Conservation (phyloP, 2,329 filamentous ascomycete species). For the Pseudogymnoascus sp. region DNA sequence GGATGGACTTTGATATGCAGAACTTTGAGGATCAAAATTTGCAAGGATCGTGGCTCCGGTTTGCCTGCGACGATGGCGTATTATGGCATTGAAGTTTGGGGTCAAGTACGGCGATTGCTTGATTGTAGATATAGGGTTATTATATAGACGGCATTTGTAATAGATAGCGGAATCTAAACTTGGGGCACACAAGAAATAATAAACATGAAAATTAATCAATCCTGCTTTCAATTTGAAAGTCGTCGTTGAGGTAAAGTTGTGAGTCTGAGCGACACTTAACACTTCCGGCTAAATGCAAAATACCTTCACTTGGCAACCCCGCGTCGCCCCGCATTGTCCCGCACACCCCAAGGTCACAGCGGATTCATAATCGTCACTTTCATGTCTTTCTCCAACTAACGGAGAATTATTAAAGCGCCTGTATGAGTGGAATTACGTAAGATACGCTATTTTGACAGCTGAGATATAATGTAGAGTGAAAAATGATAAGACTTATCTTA, state of each 20-base stretch:
- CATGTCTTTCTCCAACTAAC: neutral
- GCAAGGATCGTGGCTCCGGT: neutral
- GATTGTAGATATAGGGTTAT: neutral
- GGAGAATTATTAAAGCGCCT: conserved; percentile 8
- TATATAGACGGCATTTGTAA: neutral
- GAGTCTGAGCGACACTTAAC: neutral
- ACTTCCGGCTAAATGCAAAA: conserved; percentile 1
- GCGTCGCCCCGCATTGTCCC: conserved; percentile 1
- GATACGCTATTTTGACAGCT: neutral
- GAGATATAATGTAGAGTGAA: neutral
- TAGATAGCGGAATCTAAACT: neutral
- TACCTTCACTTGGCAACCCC: conserved; percentile 7
- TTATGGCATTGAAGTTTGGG: neutral
- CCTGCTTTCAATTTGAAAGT: neutral
- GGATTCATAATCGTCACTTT: neutral
- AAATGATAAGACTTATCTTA: neutral
- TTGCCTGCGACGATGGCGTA: neutral
- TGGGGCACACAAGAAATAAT: neutral
- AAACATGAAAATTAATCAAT: neutral
- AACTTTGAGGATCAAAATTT: neutral
- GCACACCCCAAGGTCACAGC: neutral
- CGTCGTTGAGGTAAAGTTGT: conserved; percentile 1
- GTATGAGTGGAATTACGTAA: neutral
- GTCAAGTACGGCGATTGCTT: neutral
- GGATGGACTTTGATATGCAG: neutral